phyloP scores from a whole-genome alignment of 768 basidiomycete species.

The Calocybe indica region DNA sequence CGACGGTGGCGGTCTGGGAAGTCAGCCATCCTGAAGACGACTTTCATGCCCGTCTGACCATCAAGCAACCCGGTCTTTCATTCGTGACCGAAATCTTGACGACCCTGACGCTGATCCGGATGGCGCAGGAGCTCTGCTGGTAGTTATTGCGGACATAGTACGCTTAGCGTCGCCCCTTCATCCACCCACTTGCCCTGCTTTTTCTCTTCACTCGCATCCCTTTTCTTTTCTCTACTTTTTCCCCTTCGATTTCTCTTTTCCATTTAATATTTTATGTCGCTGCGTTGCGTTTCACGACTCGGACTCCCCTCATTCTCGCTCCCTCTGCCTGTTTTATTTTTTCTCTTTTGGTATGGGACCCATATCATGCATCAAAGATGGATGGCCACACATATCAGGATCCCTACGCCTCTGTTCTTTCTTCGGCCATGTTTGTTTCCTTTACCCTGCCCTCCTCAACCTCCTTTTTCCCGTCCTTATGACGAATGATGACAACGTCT shows the following conservation, averaged over 20 bases:
- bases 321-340: no score
- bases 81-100: slow-evolving; percentile 75
- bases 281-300: no score
- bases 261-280: no score
- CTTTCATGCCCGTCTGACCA: slow-evolving; percentile 52
- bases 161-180: neutral
- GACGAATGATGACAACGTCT: no score
- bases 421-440: neutral
- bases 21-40: slow-evolving; percentile 48
- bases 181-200: neutral
- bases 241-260: no score
- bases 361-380: no score
- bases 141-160: slow-evolving; percentile 6
- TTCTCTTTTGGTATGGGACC: no score
- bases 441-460: neutral
- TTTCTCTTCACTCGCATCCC: no score
- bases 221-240: no score
- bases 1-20: slow-evolving; percentile 65
- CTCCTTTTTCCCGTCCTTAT: neutral
- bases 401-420: no score
- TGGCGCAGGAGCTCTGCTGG: slow-evolving; percentile 61
- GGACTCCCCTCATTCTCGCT: no score
- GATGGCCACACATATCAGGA: no score
- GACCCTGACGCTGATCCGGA: slow-evolving; percentile 68
- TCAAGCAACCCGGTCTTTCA: slow-evolving; percentile 51